Evolutionary conservation across 1,284 basidiomycete genomes (phyloP).

Genomic region (Leccinum proximum): DNA sequence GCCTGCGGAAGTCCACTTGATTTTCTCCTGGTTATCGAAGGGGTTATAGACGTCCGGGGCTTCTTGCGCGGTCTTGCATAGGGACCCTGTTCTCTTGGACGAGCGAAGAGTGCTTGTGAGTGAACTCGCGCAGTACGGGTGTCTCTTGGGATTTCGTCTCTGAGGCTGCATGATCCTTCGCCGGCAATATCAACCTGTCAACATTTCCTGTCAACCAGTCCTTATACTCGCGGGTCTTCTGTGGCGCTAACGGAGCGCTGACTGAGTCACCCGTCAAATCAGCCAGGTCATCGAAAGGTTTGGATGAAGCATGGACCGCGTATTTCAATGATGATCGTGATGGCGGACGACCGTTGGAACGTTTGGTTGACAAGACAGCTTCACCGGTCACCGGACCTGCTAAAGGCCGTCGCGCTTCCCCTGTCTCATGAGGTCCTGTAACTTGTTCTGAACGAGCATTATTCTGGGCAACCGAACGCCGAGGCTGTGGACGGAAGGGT

Average conservation of each 20-base stretch:
- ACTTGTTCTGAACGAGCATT: constrained; percentile 47
- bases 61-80: constrained; percentile 42
- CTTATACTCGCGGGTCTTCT: constrained; percentile 31
- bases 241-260: constrained; percentile 11
- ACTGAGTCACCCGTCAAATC: constrained; percentile 16
- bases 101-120: constrained; percentile 66
- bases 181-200: constrained; percentile 27
- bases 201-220: constrained; percentile 77
- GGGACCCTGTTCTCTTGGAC: constrained; percentile 50
- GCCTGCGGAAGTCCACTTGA: constrained; percentile 20
- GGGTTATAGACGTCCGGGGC: constrained; percentile 31
- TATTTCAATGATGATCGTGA: constrained; percentile 28
- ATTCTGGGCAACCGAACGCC: constrained; percentile 16
- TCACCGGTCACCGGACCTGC: constrained; percentile 14
- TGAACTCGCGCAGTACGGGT: constrained; percentile 60
- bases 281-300: constrained; percentile 20
- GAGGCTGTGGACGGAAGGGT: constrained; percentile 17
- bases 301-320: constrained; percentile 14
- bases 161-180: constrained; percentile 18
- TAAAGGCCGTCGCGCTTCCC: constrained; percentile 13
- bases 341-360: constrained; percentile 20
- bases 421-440: constrained; percentile 52
- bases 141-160: constrained; percentile 23
- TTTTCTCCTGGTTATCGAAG: constrained; percentile 25
- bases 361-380: constrained; percentile 20